phyloP scores from a whole-genome alignment of 1,284 basidiomycete genomes.

The Cronartium quercuum region DNA sequence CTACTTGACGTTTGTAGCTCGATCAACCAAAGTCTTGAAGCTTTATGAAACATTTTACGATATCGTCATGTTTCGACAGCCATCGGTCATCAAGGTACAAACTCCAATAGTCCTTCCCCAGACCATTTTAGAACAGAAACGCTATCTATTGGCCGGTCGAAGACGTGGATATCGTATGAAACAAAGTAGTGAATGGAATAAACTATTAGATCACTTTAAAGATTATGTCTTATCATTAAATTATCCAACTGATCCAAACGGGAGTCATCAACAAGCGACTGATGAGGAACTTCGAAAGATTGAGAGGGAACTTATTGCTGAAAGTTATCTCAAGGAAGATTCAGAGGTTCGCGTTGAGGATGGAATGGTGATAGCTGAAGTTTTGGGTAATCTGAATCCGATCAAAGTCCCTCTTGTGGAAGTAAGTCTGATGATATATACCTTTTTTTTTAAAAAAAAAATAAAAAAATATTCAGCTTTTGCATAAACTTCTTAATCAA shows the following conservation, averaged over 20 bases:
- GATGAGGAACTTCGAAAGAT: background rate
- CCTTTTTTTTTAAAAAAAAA: no score
- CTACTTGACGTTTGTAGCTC: conserved; percentile 51
- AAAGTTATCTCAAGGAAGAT: conserved; percentile 42
- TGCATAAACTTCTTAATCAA: no score
- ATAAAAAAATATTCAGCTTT: no score
- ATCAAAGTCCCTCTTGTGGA: conserved; percentile 38
- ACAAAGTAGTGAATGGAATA: conserved; percentile 43
- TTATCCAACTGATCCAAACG: conserved; percentile 38
- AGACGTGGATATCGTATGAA: conserved; percentile 48
- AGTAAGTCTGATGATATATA: conserved; percentile 19
- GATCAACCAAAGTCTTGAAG: conserved; percentile 32
- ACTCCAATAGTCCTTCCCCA: conserved; percentile 45
- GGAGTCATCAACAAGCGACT: background rate
- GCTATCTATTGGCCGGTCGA: conserved; percentile 50
- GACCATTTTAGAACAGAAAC: conserved; percentile 48
- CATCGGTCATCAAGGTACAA: conserved; percentile 16
- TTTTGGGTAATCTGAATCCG: conserved; percentile 41
- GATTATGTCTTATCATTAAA: conserved; percentile 41
- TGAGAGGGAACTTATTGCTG: conserved; percentile 41
- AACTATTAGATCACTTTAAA: conserved; percentile 44
- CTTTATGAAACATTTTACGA: conserved; percentile 25
- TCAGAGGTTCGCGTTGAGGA: conserved; percentile 41
- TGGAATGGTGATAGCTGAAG: conserved; percentile 40
- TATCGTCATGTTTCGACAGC: conserved; percentile 42